Evolutionary conservation across 2,329 filamentous ascomycete species (phyloP), one percentile per base, ranked within the genome.

Genomic region (Ascochyta fabae): DNA sequence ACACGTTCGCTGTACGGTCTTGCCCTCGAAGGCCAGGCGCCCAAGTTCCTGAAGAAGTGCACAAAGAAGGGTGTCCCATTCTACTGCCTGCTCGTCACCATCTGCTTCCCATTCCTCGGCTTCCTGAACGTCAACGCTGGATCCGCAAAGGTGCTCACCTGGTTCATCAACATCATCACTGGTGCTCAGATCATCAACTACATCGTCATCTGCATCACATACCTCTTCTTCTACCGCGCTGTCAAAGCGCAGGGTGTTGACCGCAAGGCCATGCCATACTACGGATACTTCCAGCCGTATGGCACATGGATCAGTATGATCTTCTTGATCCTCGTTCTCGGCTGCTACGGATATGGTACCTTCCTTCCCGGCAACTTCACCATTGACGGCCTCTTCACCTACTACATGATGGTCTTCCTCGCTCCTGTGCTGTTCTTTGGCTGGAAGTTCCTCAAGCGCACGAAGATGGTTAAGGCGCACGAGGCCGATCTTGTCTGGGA

Each of bases 81-180:
- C 53, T 90, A 88, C 72, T 90, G 86, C 65, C 88, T 93, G n/a
- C 64, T 74, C 1, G 72, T 86, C 29, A 88, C 90, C 0, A 80
- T 90, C 13, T 71, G 84, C 3, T 85, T 94, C 64, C 83, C 87
- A 1, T 78, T 90, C 3, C 78, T 94, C 6, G 83, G 86, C 3
- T 94, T 92, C 74, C 78, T 92, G 38, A 88, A 92, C 72, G 82
- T 92, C n/a, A 87, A 84, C 15, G 81, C 84, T 53, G 80, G 81
- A 47, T 81, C 86, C 0, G 82, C 88, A 2, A 84, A 87, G n/a
- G 90, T 92, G 0, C 78, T 92, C 55, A 80, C 81, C 48, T 92
- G 89, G 88, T 87, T 92, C 61, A 84, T 90, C 23, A 88, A 84
- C 50, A 74, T 90, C 69, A 81, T 90, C n/a, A 91, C 89, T 9